Percentiles rank a stretch among this genome's conserved stretches.
These are phyloP conservation scores for Anaeramoeba ignava DNA, from an alignment of 78 protist genomes.

Conservation along the genomic window DNA sequence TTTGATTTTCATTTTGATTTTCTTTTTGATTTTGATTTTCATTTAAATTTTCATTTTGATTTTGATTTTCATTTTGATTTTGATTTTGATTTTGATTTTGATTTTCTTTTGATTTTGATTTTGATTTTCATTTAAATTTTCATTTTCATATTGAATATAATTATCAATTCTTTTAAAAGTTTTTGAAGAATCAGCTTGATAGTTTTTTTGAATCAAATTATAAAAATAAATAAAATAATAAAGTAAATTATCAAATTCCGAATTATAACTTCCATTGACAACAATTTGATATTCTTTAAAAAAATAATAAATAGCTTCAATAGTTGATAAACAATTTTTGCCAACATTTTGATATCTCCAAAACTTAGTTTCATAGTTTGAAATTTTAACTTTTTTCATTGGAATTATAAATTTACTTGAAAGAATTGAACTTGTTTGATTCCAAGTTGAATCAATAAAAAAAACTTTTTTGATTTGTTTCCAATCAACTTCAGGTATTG, in stretches of 20 bases:
- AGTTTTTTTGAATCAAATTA: constrained; percentile 13
- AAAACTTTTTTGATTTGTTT: constrained; percentile 7
- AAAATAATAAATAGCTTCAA: constrained; percentile 24
- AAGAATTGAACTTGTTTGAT: neutral
- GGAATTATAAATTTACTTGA: neutral
- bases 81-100: neutral
- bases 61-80: too few relatives aligned
- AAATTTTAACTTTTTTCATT: neutral
- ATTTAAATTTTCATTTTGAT: too few relatives aligned
- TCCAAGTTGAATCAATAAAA: constrained; percentile 17
- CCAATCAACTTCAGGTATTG: neutral
- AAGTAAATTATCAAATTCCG: constrained; percentile 16
- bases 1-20: too few relatives aligned
- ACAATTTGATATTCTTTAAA: constrained; percentile 1
- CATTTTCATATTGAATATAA: neutral
- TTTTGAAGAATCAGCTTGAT: neutral
- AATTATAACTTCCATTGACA: constrained; percentile 5
- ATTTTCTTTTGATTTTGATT: neutral
- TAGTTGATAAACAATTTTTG: constrained; percentile 9
- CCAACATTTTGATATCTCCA: constrained; percentile 17
- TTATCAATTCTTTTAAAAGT: neutral
- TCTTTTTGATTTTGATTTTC: too few relatives aligned
- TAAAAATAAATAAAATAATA: constrained; percentile 1
- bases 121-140: neutral
- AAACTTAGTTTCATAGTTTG: constrained; percentile 2